These are phyloP conservation scores for Candida broadrunensis DNA, from an alignment of 805 yeast species.

Conservation along the genomic window DNA sequence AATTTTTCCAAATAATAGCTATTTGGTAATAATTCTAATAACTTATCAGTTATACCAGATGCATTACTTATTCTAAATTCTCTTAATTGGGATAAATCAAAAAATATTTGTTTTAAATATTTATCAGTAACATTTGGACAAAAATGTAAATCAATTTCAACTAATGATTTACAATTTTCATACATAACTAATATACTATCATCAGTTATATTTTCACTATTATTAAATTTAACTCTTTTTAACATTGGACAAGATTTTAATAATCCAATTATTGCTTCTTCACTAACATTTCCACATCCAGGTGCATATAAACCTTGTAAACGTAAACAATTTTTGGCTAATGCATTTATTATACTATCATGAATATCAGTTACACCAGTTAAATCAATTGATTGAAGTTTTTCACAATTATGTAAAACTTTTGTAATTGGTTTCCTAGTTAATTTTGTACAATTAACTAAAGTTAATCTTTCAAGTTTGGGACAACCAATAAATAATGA, in stretches of 20 bases:
- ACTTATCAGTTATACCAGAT: conserved; percentile 61
- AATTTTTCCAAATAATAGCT: conserved; percentile 56
- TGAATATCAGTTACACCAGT: conserved; percentile 66
- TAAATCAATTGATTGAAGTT: conserved; percentile 81
- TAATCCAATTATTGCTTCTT: conserved; percentile 57
- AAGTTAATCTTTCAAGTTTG: conserved; percentile 79
- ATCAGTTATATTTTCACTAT: conserved; percentile 65
- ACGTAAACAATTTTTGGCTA: conserved; percentile 69
- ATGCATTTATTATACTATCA: conserved; percentile 65
- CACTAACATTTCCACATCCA: conserved; percentile 70
- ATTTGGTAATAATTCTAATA: conserved; percentile 54
- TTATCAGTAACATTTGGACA: conserved; percentile 71
- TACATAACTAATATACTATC: conserved; percentile 58
- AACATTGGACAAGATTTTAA: conserved; percentile 66
- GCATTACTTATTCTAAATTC: conserved; percentile 83
- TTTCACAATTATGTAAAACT: conserved; percentile 61
- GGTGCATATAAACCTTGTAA: conserved; percentile 91
- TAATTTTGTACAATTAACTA: conserved; percentile 73
- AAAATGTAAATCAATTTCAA: conserved; percentile 85
- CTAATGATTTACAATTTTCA: conserved; percentile 71
- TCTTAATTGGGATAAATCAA: conserved; percentile 66
- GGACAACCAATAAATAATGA: conserved; percentile 62
- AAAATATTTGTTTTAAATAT: conserved; percentile 56
- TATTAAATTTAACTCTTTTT: conserved; percentile 79
- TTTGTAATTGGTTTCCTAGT: conserved; percentile 58